These are phyloP conservation scores for Borovskyia barvae DNA, from an alignment of 208 protist genomes.

Conservation along the genomic window DNA sequence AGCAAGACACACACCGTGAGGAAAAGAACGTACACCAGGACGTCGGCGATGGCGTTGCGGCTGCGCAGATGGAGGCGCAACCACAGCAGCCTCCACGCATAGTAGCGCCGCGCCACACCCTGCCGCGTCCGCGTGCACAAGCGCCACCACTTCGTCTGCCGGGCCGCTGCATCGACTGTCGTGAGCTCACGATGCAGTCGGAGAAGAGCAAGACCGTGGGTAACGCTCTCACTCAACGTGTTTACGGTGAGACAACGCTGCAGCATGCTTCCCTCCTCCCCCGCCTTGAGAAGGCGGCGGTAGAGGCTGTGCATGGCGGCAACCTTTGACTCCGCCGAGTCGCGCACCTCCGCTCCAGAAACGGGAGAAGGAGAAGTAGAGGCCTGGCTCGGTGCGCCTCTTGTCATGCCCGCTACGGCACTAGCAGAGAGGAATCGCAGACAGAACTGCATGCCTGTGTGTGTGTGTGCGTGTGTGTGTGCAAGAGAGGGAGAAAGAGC, in stretches of 20 bases:
- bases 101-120: constrained; percentile 40
- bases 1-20: constrained; percentile 61
- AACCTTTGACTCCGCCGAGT: neutral
- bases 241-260: constrained; percentile 59
- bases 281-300: constrained; percentile 67
- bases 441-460: neutral
- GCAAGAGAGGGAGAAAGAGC: too few species aligned
- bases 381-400: neutral
- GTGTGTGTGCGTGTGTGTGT: too few species aligned
- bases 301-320: constrained; percentile 57
- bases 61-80: constrained; percentile 61
- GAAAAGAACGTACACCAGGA: constrained; percentile 74
- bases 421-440: neutral
- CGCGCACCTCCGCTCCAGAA: neutral
- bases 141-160: constrained; percentile 30
- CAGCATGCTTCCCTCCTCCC: constrained; percentile 70
- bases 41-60: constrained; percentile 65
- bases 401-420: neutral
- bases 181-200: constrained; percentile 61
- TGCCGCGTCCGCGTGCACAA: constrained; percentile 31
- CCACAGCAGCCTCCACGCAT: constrained; percentile 57
- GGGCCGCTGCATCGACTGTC: constrained; percentile 36
- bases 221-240: constrained; percentile 40
- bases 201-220: constrained; percentile 60
- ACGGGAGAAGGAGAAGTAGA: neutral